Conservation (phyloP, 371 early-diverging fungal genomes). For the Gilbertella persicaria region DNA sequence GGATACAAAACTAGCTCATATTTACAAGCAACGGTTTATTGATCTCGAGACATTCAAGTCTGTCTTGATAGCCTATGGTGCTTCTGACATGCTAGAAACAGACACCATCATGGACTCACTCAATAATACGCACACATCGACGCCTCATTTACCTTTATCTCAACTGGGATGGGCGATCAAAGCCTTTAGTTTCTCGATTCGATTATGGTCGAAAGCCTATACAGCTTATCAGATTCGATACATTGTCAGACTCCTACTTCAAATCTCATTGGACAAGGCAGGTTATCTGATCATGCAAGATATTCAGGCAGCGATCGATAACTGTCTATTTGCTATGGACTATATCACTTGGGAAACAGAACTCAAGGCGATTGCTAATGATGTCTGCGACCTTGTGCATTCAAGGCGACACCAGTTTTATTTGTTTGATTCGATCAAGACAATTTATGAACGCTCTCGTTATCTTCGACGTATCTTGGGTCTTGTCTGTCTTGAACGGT, state of each 20-base stretch:
- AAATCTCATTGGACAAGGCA: slow-evolving; percentile 32
- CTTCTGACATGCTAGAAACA: slow-evolving; percentile 7
- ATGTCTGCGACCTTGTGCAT: slow-evolving; percentile 18
- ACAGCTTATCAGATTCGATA: slow-evolving; percentile 21
- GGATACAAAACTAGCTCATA: slow-evolving; percentile 5
- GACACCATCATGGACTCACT: neutral
- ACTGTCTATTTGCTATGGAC: slow-evolving; percentile 22
- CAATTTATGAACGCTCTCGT: slow-evolving; percentile 23
- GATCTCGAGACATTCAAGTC: slow-evolving; percentile 10
- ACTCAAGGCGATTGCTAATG: slow-evolving; percentile 22
- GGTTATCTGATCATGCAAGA: slow-evolving; percentile 26
- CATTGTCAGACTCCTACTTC: slow-evolving; percentile 26
- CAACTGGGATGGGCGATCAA: slow-evolving; percentile 34
- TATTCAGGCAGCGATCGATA: slow-evolving; percentile 34
- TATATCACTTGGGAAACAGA: slow-evolving; percentile 19
- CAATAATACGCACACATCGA: neutral
- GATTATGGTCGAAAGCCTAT: slow-evolving; percentile 39
- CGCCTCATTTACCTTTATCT: slow-evolving; percentile 26
- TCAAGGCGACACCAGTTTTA: slow-evolving; percentile 11
- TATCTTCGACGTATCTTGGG: slow-evolving; percentile 30
- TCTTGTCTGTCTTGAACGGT: slow-evolving; percentile 15
- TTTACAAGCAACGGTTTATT: slow-evolving; percentile 21
- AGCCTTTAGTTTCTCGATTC: slow-evolving; percentile 36
- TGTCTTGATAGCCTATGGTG: slow-evolving; percentile 9
- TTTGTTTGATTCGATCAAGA: slow-evolving; percentile 28